These are phyloP conservation scores for Albophoma yamanashiensis DNA, from an alignment of 2,329 filamentous ascomycete species.

Conservation along the genomic window DNA sequence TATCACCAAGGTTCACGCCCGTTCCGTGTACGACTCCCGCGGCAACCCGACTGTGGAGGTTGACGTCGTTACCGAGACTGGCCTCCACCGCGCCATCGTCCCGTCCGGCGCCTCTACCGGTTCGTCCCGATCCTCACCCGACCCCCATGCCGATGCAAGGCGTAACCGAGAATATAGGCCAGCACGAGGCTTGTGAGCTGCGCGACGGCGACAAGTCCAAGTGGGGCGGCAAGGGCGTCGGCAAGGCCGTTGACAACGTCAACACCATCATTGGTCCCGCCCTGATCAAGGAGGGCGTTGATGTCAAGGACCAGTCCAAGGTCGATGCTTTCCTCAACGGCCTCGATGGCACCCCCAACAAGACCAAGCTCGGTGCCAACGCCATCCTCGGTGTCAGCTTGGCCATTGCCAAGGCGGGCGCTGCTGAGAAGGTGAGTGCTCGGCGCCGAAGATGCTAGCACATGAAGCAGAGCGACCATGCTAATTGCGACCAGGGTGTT, in stretches of 20 bases:
- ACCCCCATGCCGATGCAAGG: conserved; percentile 9
- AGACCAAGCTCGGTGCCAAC: conserved; percentile 81
- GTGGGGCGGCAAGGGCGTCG: conserved; percentile 81
- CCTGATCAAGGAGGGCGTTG: conserved; percentile 70
- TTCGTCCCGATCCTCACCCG: conserved; percentile 32
- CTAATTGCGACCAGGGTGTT: conserved; percentile 41
- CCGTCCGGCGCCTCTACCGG: conserved; percentile 93
- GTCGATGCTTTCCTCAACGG: conserved; percentile 78
- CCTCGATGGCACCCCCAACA: conserved; percentile 77
- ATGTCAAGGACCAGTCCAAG: conserved; percentile 79
- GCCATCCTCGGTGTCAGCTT: conserved; percentile 78
- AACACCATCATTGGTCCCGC: conserved; percentile 72
- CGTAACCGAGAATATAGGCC: conserved; percentile 42
- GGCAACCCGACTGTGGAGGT: conserved; percentile 98
- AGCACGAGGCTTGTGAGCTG: conserved; percentile 86
- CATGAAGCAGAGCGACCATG: background rate
- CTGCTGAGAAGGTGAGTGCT: conserved; percentile 62
- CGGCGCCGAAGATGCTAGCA: background rate
- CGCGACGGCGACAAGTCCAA: conserved; percentile 81
- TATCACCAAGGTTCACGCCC: conserved; percentile 82
- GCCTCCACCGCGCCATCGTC: conserved; percentile 94
- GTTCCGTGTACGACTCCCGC: conserved; percentile 97
- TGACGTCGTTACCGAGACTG: conserved; percentile 90
- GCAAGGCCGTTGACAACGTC: conserved; percentile 79
- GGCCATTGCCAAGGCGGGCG: conserved; percentile 79